Conservation (phyloP, 495 filamentous ascomycete species). For the Bryoglossum gracile region DNA sequence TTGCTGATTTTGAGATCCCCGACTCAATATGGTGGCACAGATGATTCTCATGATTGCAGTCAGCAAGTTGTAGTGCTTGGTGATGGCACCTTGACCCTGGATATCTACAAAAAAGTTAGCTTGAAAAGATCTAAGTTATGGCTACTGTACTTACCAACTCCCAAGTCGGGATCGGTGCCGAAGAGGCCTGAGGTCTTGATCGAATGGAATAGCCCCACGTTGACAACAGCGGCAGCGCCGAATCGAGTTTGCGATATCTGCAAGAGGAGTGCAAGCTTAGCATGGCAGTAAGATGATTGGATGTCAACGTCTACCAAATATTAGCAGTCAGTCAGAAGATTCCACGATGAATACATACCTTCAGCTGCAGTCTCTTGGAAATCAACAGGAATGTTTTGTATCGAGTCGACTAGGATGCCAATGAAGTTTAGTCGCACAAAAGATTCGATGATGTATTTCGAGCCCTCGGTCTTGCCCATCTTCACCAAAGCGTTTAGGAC, state of each 20-base stretch:
- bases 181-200: slow-evolving; percentile 76
- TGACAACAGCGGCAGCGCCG: slow-evolving; percentile 75
- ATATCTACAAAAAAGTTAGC: slow-evolving; percentile 42
- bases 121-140: slow-evolving; percentile 8
- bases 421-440: slow-evolving; percentile 85
- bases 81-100: slow-evolving; percentile 59
- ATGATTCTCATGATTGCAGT: slow-evolving; percentile 77
- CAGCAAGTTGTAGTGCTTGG: slow-evolving; percentile 76
- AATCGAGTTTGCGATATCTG: slow-evolving; percentile 70
- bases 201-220: slow-evolving; percentile 80
- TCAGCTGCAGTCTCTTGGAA: slow-evolving; percentile 35
- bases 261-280: slow-evolving; percentile 75
- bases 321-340: slow-evolving; percentile 14
- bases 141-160: slow-evolving; percentile 52
- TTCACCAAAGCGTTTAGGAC: slow-evolving; percentile 62
- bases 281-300: slow-evolving; percentile 55
- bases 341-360: slow-evolving; percentile 25
- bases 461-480: slow-evolving; percentile 56
- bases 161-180: slow-evolving; percentile 86
- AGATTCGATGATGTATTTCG: slow-evolving; percentile 63
- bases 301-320: slow-evolving; percentile 24
- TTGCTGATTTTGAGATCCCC: slow-evolving; percentile 73
- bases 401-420: slow-evolving; percentile 75
- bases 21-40: slow-evolving; percentile 64
- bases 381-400: slow-evolving; percentile 65